A percentile compares a stretch with the other conserved stretches of the same genome.
Conservation (phyloP, 2,329 filamentous ascomycete genomes). For the Ceratocystis variospora region DNA sequence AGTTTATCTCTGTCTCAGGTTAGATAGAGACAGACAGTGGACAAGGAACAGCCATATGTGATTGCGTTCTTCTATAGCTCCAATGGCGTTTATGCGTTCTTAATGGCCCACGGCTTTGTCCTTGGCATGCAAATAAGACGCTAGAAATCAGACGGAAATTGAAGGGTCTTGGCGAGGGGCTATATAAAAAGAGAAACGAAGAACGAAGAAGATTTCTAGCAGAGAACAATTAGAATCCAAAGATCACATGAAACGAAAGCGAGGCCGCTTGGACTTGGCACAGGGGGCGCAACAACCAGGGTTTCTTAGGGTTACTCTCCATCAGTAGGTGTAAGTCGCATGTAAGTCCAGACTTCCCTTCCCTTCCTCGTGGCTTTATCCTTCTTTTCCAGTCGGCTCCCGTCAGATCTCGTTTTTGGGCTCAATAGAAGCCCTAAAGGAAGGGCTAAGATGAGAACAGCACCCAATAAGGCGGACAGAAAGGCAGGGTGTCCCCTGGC, state of each 20-base stretch:
- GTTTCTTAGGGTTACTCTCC: background rate
- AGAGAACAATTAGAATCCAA: background rate
- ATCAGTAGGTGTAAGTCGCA: background rate
- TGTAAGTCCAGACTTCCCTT: background rate
- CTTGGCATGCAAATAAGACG: background rate
- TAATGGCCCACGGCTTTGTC: background rate
- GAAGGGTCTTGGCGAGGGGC: background rate
- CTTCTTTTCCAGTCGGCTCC: too few species aligned
- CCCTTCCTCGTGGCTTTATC: too few species aligned
- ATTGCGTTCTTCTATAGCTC: background rate
- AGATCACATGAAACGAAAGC: background rate
- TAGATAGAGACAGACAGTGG: background rate
- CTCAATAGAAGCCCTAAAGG: background rate
- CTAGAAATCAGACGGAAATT: slow-evolving; percentile 2
- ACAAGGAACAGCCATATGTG: too few species aligned
- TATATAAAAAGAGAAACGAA: background rate
- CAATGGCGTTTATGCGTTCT: background rate
- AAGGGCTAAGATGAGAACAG: background rate
- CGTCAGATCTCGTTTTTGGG: too few species aligned
- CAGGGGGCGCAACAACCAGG: background rate
- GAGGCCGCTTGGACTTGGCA: background rate
- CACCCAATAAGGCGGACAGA: background rate
- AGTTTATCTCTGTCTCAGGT: background rate
- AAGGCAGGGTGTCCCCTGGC: too few species aligned
- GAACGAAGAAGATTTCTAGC: background rate